Conservation (phyloP, 768 basidiomycete genomes). For the Candolleomyces eurysporus region DNA sequence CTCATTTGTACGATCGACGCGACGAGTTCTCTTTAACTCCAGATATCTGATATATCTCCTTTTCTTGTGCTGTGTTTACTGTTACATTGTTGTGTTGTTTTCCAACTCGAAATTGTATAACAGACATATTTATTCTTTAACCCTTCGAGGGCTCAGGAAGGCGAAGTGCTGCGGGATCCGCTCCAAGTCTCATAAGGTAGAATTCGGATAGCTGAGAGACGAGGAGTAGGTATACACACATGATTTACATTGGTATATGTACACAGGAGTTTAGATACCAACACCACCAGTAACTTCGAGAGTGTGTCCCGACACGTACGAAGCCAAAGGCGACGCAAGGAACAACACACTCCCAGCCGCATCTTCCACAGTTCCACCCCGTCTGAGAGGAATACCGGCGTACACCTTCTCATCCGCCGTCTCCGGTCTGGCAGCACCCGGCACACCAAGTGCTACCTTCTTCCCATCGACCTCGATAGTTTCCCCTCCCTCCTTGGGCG, state of each 20-base stretch:
- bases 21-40: no score
- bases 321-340: slow-evolving; percentile 74
- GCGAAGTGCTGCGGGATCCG: no score
- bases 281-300: slow-evolving; percentile 81
- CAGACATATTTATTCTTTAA: no score
- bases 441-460: slow-evolving; percentile 81
- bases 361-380: slow-evolving; percentile 71
- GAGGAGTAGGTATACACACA: neutral
- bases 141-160: no score
- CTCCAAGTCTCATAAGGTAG: no score
- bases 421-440: slow-evolving; percentile 44
- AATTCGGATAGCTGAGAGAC: no score
- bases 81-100: no score
- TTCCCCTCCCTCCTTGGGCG: slow-evolving; percentile 73
- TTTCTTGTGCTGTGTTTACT: no score
- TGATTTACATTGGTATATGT: neutral
- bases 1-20: no score
- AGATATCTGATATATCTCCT: no score
- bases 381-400: slow-evolving; percentile 57
- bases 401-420: slow-evolving; percentile 27
- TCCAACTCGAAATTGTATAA: no score
- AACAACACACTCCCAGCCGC: slow-evolving; percentile 57
- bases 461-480: slow-evolving; percentile 80
- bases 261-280: slow-evolving; percentile 49
- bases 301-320: slow-evolving; percentile 81